Evolutionary conservation across 495 filamentous ascomycete genomes (phyloP).

Genomic region (Xylaria acuta): DNA sequence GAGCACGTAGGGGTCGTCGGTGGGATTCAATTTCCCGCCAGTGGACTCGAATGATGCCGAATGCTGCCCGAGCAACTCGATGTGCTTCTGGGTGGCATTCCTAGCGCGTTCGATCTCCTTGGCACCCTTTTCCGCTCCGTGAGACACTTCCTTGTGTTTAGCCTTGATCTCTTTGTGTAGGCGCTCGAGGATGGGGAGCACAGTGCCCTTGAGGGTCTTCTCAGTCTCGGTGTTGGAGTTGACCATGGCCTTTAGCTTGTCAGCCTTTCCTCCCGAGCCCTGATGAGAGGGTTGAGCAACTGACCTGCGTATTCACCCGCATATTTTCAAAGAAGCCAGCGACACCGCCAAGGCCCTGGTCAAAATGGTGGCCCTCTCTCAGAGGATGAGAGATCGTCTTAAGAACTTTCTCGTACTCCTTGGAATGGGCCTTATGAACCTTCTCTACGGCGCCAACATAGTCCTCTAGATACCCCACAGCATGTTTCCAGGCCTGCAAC

Average conservation of each 20-base stretch:
- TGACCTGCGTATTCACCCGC: slow-evolving; percentile 84
- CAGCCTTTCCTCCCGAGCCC: slow-evolving; percentile 8
- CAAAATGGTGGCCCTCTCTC: slow-evolving; percentile 88
- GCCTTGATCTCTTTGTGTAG: slow-evolving; percentile 96
- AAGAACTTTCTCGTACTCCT: slow-evolving; percentile 93
- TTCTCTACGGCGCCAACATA: slow-evolving; percentile 86
- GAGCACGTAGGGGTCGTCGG: slow-evolving; percentile 87
- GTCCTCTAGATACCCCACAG: slow-evolving; percentile 85
- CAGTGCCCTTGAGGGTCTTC: slow-evolving; percentile 79
- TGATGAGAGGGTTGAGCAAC: slow-evolving; percentile 20
- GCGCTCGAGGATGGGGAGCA: slow-evolving; percentile 86
- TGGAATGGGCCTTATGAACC: slow-evolving; percentile 79
- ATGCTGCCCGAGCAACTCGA: slow-evolving; percentile 88
- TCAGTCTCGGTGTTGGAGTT: slow-evolving; percentile 89
- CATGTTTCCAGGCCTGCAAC: slow-evolving; percentile 94
- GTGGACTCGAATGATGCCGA: slow-evolving; percentile 75
- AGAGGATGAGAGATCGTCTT: slow-evolving; percentile 91
- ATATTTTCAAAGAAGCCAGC: slow-evolving; percentile 92
- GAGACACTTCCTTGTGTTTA: slow-evolving; percentile 84
- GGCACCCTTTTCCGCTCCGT: slow-evolving; percentile 82
- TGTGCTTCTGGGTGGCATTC: slow-evolving; percentile 87
- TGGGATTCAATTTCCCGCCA: slow-evolving; percentile 67
- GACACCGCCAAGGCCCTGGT: slow-evolving; percentile 81
- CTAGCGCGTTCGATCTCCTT: slow-evolving; percentile 94
- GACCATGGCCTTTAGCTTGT: slow-evolving; percentile 66